Percentiles rank a stretch among this genome's conserved stretches.
phyloP scores from a whole-genome alignment of 2,329 filamentous ascomycete genomes.

The Dothiorella sarmentorum region DNA sequence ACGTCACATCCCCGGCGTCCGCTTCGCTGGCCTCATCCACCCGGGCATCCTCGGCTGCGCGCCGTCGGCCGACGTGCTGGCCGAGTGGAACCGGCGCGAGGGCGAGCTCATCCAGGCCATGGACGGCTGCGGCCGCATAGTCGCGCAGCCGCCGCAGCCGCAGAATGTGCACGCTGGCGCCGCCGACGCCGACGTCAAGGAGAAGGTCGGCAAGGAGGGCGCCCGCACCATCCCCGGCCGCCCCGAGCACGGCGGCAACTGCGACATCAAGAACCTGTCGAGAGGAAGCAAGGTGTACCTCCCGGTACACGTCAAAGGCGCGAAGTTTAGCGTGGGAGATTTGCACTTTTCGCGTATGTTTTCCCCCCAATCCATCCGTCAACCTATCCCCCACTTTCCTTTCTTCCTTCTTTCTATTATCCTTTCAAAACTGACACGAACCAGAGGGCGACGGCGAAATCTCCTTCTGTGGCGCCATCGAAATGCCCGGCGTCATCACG shows the following conservation, averaged over 20 bases:
- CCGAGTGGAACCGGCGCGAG: conserved; percentile 81
- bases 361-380: neutral
- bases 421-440: neutral
- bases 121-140: conserved; percentile 63
- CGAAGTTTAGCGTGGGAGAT: conserved; percentile 88
- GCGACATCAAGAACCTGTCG: conserved; percentile 84
- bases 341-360: conserved; percentile 69
- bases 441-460: conserved; percentile 84
- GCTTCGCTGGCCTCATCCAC: conserved; percentile 86
- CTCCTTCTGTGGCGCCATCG: conserved; percentile 72
- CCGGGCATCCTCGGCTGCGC: conserved; percentile 89
- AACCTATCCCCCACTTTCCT: neutral
- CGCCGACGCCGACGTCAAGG: conserved; percentile 56
- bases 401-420: too few relatives aligned
- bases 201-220: conserved; percentile 71
- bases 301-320: conserved; percentile 80
- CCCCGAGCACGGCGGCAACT: conserved; percentile 86
- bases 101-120: conserved; percentile 69
- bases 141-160: conserved; percentile 73
- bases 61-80: conserved; percentile 72
- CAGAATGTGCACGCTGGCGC: conserved; percentile 70
- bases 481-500: conserved; percentile 90
- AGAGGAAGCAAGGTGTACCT: conserved; percentile 80
- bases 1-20: conserved; percentile 69
- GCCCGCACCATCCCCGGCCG: conserved; percentile 81